Conservation (phyloP, 202 grass and related monocot genomes). For the Bolboschoenoplectus hybrid region DNA sequence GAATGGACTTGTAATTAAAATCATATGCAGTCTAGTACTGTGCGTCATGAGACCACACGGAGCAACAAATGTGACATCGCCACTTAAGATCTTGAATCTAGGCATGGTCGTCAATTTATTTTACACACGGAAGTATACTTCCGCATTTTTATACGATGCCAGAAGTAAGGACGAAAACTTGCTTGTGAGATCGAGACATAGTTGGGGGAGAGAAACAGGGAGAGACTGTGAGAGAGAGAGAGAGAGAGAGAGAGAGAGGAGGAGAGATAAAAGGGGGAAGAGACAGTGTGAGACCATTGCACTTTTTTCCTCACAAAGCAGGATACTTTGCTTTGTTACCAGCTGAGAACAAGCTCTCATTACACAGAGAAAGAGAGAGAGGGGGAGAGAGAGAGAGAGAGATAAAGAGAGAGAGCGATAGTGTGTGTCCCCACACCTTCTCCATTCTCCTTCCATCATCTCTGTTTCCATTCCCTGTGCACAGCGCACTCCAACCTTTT, state of each 20-base stretch:
- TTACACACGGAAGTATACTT: constrained; percentile 1
- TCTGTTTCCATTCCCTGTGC: background rate
- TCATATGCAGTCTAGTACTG: too few species aligned
- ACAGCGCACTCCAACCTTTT: background rate
- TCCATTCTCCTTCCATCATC: constrained; percentile 24
- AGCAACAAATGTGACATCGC: background rate
- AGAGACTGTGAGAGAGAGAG: background rate
- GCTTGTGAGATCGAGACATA: constrained; percentile 28
- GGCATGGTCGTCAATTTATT: background rate
- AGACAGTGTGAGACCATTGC: constrained; percentile 36
- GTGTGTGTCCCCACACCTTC: background rate
- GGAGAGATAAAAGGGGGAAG: constrained; percentile 16
- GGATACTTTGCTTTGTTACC: constrained; percentile 36
- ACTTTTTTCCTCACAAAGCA: constrained; percentile 30
- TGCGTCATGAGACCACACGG: background rate
- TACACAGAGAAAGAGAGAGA: constrained; percentile 23
- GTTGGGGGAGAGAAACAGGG: background rate
- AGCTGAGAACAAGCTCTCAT: constrained; percentile 28
- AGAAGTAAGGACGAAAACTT: constrained; percentile 7
- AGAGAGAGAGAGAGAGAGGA: constrained; percentile 9
- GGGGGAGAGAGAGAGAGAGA: constrained; percentile 5
- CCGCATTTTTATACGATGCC: constrained; percentile 28
- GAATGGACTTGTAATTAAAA: too few species aligned
- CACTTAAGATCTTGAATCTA: background rate
- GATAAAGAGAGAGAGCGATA: background rate